These are phyloP conservation scores for Komagataella mondaviorum DNA, from an alignment of 805 yeast species.

Conservation along the genomic window DNA sequence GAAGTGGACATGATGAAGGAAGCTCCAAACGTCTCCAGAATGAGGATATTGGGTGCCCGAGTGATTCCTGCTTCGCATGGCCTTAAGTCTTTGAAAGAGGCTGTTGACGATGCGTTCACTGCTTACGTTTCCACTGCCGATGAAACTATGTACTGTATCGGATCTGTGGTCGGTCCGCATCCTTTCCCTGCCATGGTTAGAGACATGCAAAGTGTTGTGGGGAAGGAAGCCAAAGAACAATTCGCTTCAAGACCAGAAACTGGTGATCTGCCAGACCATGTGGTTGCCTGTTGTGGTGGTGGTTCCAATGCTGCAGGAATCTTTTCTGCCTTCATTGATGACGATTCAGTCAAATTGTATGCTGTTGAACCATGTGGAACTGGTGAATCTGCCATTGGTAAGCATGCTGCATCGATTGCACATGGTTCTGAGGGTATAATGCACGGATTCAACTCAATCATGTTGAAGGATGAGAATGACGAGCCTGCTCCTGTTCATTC, in stretches of 20 bases:
- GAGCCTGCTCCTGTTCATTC: constrained; percentile 6
- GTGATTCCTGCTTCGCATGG: constrained; percentile 6
- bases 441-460: constrained; percentile 5
- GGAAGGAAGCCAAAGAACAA: constrained; percentile 5
- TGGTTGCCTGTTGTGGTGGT: constrained; percentile 8
- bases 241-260: constrained; percentile 1
- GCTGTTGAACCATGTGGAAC: constrained; percentile 7
- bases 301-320: constrained; percentile 7
- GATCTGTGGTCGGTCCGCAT: constrained; percentile 6
- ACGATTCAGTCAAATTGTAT: constrained; percentile 5
- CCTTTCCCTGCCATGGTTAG: constrained; percentile 6
- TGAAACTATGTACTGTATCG: constrained; percentile 6
- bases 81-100: constrained; percentile 5
- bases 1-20: constrained; percentile 6
- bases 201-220: constrained; percentile 6
- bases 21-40: constrained; percentile 5
- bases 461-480: constrained; percentile 1
- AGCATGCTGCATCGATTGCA: constrained; percentile 4
- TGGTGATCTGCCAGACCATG: constrained; percentile 5
- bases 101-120: constrained; percentile 5
- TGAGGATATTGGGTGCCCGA: constrained; percentile 5
- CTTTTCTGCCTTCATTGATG: constrained; percentile 6
- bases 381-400: constrained; percentile 4
- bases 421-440: constrained; percentile 3
- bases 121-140: constrained; percentile 6